phyloP scores from a whole-genome alignment of 106 monocot species.

The Acorus gramineus region DNA sequence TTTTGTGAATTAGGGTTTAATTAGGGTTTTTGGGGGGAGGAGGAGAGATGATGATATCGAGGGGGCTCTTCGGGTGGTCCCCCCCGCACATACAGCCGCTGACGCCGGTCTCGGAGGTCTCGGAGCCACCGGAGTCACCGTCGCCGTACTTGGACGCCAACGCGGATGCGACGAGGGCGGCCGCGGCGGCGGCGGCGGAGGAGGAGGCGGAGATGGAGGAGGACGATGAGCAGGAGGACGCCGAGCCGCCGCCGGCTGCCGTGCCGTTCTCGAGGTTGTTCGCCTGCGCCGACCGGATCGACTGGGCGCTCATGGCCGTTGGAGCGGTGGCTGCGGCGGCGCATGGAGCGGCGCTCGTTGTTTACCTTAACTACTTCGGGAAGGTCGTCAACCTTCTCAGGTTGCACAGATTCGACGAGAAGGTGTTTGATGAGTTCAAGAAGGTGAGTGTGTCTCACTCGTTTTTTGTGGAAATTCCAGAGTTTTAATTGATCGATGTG shows the following conservation, averaged over 20 bases:
- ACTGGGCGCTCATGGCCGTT: slow-evolving; percentile 76
- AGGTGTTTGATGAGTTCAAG: slow-evolving; percentile 64
- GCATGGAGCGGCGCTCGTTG: slow-evolving; percentile 79
- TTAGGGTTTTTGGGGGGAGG: too few relatives aligned
- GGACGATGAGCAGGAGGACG: slow-evolving; percentile 30
- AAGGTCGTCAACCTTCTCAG: slow-evolving; percentile 60
- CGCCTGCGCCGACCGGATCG: slow-evolving; percentile 76
- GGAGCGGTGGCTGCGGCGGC: slow-evolving; percentile 86
- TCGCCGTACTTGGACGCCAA: slow-evolving; percentile 70
- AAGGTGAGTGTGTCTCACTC: slow-evolving; percentile 31
- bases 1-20: too few relatives aligned
- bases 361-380: slow-evolving; percentile 89
- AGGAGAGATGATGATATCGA: slow-evolving; percentile 56
- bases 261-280: slow-evolving; percentile 93
- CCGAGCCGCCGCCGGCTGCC: slow-evolving; percentile 76
- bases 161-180: slow-evolving; percentile 7
- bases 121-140: slow-evolving; percentile 98
- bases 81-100: slow-evolving; percentile 96
- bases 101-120: slow-evolving; percentile 98
- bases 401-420: slow-evolving; percentile 11
- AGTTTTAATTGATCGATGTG: too few relatives aligned
- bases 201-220: slow-evolving; percentile 43
- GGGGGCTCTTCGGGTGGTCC: slow-evolving; percentile 96
- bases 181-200: slow-evolving; percentile 22
- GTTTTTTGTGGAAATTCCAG: too few relatives aligned